These are phyloP conservation scores for Viola pubescens DNA, from an alignment of 441 rosid genomes.

Conservation along the genomic window DNA sequence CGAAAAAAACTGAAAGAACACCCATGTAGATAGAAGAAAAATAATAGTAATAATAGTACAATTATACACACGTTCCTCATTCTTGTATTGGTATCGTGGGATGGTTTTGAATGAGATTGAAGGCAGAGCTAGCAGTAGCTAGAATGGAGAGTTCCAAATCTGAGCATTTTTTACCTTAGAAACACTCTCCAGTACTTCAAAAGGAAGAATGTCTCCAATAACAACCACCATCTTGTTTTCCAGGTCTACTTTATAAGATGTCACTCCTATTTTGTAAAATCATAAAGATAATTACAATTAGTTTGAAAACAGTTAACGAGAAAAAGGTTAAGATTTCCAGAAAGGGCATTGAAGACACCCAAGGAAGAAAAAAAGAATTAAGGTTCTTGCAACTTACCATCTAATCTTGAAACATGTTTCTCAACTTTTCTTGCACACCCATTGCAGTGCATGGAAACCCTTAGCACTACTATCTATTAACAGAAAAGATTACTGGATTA, in stretches of 20 bases:
- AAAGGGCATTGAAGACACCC: too few relatives aligned
- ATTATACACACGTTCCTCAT: too few relatives aligned
- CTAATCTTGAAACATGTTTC: constrained; percentile 80
- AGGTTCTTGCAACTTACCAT: constrained; percentile 34
- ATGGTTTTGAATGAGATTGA: too few relatives aligned
- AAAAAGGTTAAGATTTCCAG: too few relatives aligned
- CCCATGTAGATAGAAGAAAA: too few relatives aligned
- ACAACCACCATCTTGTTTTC: constrained; percentile 82
- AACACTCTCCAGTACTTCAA: constrained; percentile 69
- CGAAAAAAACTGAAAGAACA: too few relatives aligned
- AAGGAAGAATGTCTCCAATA: constrained; percentile 65
- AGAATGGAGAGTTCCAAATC: constrained; percentile 48
- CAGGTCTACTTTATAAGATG: constrained; percentile 77
- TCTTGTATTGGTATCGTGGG: background rate
- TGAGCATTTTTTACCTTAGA: constrained; percentile 75
- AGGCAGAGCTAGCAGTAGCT: too few relatives aligned
- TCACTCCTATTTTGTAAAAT: constrained; percentile 45
- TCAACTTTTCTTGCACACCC: constrained; percentile 88
- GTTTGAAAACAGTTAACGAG: too few relatives aligned
- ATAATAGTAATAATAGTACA: too few relatives aligned
- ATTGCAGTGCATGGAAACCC: constrained; percentile 84
- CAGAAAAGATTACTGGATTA: background rate
- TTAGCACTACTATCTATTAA: constrained; percentile 63
- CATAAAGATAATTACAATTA: too few relatives aligned
- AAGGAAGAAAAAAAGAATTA: too few relatives aligned